Percentiles rank a stretch among this genome's conserved stretches.
phyloP scores from a whole-genome alignment of 2,329 filamentous ascomycete genomes.

The Tetracladium maxilliforme region DNA sequence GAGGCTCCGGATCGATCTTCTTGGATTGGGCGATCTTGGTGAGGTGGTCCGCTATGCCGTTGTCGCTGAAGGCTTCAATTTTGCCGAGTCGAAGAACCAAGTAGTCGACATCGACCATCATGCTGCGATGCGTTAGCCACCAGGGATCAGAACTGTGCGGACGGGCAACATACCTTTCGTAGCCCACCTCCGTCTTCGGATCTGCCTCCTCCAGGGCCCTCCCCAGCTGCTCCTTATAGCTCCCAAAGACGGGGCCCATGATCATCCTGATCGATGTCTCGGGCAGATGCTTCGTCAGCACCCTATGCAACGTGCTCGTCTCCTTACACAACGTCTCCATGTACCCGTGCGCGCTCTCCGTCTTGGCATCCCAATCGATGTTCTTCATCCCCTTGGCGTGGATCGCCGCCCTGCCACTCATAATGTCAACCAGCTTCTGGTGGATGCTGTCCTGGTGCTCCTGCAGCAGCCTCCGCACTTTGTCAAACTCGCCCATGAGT shows the following conservation, averaged over 20 bases:
- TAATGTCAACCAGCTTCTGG: slow-evolving; percentile 61
- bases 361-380: slow-evolving; percentile 43
- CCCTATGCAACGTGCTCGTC: slow-evolving; percentile 53
- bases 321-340: slow-evolving; percentile 63
- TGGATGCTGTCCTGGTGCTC: slow-evolving; percentile 61
- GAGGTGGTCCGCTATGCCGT: slow-evolving; percentile 58
- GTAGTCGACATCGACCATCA: slow-evolving; percentile 47
- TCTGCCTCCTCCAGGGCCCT: slow-evolving; percentile 45
- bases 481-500: slow-evolving; percentile 29
- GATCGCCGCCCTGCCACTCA: slow-evolving; percentile 44
- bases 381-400: slow-evolving; percentile 50
- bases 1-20: neutral
- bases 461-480: slow-evolving; percentile 21
- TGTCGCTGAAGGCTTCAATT: slow-evolving; percentile 51
- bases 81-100: slow-evolving; percentile 46
- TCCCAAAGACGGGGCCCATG: slow-evolving; percentile 53
- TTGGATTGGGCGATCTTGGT: slow-evolving; percentile 28
- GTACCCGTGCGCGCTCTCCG: slow-evolving; percentile 27
- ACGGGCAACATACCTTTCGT: slow-evolving; percentile 36
- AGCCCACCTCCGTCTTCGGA: slow-evolving; percentile 43
- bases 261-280: slow-evolving; percentile 51
- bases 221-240: slow-evolving; percentile 50
- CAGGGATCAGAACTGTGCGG: slow-evolving; percentile 1
- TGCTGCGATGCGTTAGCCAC: slow-evolving; percentile 21
- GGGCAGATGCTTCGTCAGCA: slow-evolving; percentile 51